A percentile compares a stretch with the other conserved stretches of the same genome.
Evolutionary conservation across 2,329 filamentous ascomycete species (phyloP).

Genomic region (Catunica adiposa): DNA sequence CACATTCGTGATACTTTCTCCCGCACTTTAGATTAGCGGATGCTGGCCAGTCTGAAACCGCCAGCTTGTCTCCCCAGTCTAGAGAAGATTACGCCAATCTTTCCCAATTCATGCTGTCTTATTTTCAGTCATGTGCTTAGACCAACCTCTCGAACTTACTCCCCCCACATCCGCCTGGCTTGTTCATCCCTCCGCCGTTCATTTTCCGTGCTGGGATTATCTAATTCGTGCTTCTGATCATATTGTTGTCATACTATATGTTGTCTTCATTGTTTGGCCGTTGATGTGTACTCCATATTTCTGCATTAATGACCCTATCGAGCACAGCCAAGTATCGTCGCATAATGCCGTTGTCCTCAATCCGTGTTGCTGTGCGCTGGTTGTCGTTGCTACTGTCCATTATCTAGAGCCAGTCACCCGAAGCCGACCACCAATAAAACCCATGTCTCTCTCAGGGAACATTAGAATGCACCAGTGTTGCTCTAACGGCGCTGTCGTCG

Average conservation of each 20-base stretch:
- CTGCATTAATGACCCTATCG: constrained; percentile 4
- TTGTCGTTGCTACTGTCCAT: background rate
- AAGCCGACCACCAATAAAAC: background rate
- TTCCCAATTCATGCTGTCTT: constrained; percentile 7
- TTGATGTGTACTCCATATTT: constrained; percentile 3
- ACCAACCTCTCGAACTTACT: constrained; percentile 1
- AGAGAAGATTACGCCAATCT: constrained; percentile 7
- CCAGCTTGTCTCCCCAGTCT: background rate
- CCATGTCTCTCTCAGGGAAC: background rate
- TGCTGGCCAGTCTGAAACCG: constrained; percentile 7
- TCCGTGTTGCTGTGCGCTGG: background rate
- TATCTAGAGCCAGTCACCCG: background rate
- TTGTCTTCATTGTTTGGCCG: too few relatives aligned
- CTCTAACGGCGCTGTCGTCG: background rate
- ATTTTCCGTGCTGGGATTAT: background rate
- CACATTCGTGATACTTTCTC: background rate
- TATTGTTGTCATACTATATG: too few relatives aligned
- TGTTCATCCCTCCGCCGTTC: background rate
- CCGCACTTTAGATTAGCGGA: background rate
- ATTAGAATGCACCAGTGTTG: background rate
- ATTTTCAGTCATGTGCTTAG: background rate
- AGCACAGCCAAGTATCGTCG: background rate
- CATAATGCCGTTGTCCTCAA: constrained; percentile 5
- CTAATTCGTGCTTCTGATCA: background rate
- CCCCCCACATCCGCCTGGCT: background rate